Percentiles rank a stretch among this genome's conserved stretches.
Conservation (phyloP, 495 filamentous ascomycete species). For the Penicillium robsamsonii region DNA sequence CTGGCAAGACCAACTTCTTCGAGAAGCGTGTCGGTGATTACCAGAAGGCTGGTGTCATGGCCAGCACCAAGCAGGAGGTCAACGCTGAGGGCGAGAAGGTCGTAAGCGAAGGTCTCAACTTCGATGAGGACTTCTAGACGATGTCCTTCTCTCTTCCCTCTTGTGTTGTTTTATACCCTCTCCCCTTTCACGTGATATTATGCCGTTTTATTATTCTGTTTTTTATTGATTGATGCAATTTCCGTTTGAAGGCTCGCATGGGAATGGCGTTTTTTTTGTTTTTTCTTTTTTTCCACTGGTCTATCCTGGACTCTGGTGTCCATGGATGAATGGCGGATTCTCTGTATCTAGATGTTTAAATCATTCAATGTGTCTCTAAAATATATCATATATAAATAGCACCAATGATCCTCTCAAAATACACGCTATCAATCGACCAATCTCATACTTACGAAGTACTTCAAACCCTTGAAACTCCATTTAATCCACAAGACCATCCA, state of each 20-base stretch:
- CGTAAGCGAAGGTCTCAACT: conserved; percentile 77
- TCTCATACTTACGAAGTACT: background rate
- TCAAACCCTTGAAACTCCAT: background rate
- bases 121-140: conserved; percentile 95
- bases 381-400: background rate
- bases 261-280: conserved; percentile 38
- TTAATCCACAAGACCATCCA: background rate
- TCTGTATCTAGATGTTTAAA: conserved; percentile 33
- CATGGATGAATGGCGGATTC: conserved; percentile 28
- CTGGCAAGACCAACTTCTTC: conserved; percentile 99
- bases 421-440: background rate
- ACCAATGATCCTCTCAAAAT: background rate
- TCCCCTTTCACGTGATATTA: conserved; percentile 27
- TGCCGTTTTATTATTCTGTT: conserved; percentile 21
- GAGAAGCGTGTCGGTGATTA: conserved; percentile 99
- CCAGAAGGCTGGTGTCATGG: conserved; percentile 99
- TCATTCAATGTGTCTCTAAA: conserved; percentile 14
- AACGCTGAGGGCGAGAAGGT: conserved; percentile 57
- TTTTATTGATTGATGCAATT: conserved; percentile 35
- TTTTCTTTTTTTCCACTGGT: conserved; percentile 16
- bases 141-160: conserved; percentile 22
- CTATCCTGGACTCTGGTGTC: conserved; percentile 23
- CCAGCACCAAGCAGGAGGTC: conserved; percentile 77
- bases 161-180: conserved; percentile 34
- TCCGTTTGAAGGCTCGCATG: conserved; percentile 40